Base-by-base conservation (phyloP, 257 asterid genomes). In the Leonotis leonurus region DNA sequence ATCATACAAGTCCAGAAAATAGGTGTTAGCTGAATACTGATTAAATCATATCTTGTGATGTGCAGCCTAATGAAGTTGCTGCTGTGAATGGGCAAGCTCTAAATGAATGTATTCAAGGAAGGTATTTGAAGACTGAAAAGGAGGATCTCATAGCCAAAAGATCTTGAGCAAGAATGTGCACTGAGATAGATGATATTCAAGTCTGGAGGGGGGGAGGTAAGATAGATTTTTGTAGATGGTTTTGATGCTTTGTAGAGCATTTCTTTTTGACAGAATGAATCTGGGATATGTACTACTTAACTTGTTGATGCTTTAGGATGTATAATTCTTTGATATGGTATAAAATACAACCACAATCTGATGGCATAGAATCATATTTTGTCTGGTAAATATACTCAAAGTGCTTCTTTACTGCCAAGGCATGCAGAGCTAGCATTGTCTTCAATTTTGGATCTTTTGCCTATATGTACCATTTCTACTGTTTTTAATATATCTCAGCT, bases 61-160 rank as follows among this genome's bases (percentile, higher is more conserved):
- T 4, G 45, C 77, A 77, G 86, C 65, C 69, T 20, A 6, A 32
- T 40, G 64, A 45, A 6, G 2, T 25, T 49, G 54, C 61, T 24
- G 18, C 33, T 43, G 6, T 50, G 35, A 17, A 43, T n/a, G n/a
- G n/a, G n/a, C n/a, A n/a, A n/a, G n/a, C n/a, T n/a, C n/a, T n/a
- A n/a, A n/a, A n/a, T n/a, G n/a, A n/a, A n/a, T n/a, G n/a, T n/a
- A n/a, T n/a, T 48, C 70, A 22, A n/a, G 33, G 37, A 25, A 18
- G 29, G 43, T 53, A 16, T 50, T 5, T 17, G 56, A 25, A 33
- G 14, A 8, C 18, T 26, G 2, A 5, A 8, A 69, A 51, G 58
- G 39, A 33, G 60, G 55, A 22, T 11, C 60, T 17, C 43, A 46
- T 40, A 53, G 35, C 21, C 66, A 5, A 68, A 43, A 16, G 60